Conservation (phyloP, 306 rosid genomes). For the Myrica gale region DNA sequence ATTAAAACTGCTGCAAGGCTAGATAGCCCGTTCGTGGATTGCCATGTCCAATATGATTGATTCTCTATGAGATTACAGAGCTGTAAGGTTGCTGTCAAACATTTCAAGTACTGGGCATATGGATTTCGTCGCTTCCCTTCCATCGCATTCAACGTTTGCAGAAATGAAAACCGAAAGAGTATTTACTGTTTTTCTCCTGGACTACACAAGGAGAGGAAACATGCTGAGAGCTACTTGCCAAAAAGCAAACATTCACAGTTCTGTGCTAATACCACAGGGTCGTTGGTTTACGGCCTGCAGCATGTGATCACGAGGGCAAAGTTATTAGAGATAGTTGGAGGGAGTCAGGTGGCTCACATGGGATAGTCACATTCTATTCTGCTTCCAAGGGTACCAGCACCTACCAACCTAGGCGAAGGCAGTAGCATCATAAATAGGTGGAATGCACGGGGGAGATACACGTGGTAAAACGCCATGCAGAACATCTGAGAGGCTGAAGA, state of each 20-base stretch:
- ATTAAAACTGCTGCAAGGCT: too few relatives aligned
- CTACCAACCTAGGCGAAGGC: background rate
- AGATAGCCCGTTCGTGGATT: too few relatives aligned
- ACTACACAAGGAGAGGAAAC: background rate
- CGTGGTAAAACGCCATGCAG: background rate
- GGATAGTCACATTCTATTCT: constrained; percentile 9
- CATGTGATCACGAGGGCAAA: background rate
- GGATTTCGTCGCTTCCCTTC: background rate
- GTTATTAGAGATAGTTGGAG: background rate
- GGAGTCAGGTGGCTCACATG: background rate
- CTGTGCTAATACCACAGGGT: background rate
- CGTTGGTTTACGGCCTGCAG: background rate
- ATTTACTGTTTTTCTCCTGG: background rate
- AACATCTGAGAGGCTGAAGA: background rate
- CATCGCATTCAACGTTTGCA: background rate
- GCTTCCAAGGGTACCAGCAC: background rate
- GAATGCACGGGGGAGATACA: background rate
- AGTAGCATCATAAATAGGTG: background rate
- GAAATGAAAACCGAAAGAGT: background rate
- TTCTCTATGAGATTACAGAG: background rate
- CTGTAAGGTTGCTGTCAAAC: background rate
- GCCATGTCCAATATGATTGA: too few relatives aligned
- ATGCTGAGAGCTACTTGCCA: background rate
- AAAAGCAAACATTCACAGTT: too few relatives aligned
- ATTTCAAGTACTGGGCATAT: background rate